Percentiles rank a stretch among this genome's conserved stretches.
These are phyloP conservation scores for Kandelia obovata DNA, from an alignment of 345 rosid species.

Conservation along the genomic window DNA sequence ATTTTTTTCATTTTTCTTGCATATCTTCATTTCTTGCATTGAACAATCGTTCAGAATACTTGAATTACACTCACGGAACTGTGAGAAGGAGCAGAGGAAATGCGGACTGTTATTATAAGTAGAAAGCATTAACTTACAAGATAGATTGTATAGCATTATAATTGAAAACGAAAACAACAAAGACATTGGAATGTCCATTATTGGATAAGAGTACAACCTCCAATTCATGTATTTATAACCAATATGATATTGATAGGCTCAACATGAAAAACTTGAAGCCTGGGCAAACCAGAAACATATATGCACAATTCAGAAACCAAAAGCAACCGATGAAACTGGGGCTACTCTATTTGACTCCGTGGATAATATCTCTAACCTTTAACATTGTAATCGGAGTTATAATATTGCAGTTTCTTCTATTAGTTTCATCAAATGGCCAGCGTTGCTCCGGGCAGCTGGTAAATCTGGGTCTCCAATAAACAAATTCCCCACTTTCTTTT, in stretches of 20 bases:
- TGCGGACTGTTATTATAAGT: too few species aligned
- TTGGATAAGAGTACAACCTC: neutral
- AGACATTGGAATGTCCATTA: neutral
- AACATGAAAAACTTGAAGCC: constrained; percentile 13
- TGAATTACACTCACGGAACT: too few species aligned
- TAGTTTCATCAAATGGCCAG: constrained; percentile 1
- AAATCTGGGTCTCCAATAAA: constrained; percentile 8
- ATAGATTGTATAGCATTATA: too few species aligned
- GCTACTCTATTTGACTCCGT: neutral
- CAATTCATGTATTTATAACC: neutral
- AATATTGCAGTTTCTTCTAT: constrained; percentile 16
- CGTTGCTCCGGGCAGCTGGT: constrained; percentile 10
- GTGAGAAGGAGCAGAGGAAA: too few species aligned
- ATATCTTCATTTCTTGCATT: too few species aligned
- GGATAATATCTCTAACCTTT: too few species aligned
- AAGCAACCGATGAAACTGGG: neutral
- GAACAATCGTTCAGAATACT: too few species aligned
- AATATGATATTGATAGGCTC: neutral
- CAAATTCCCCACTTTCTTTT: constrained; percentile 20
- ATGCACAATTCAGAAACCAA: neutral
- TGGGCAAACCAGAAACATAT: constrained; percentile 10
- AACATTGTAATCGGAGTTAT: neutral
- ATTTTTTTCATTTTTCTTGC: too few species aligned
- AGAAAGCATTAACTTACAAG: too few species aligned
- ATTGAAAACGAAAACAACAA: too few species aligned